A percentile compares a stretch with the other conserved stretches of the same genome.
phyloP scores from a whole-genome alignment of 257 asterid species.

The Solanum habrochaites region DNA sequence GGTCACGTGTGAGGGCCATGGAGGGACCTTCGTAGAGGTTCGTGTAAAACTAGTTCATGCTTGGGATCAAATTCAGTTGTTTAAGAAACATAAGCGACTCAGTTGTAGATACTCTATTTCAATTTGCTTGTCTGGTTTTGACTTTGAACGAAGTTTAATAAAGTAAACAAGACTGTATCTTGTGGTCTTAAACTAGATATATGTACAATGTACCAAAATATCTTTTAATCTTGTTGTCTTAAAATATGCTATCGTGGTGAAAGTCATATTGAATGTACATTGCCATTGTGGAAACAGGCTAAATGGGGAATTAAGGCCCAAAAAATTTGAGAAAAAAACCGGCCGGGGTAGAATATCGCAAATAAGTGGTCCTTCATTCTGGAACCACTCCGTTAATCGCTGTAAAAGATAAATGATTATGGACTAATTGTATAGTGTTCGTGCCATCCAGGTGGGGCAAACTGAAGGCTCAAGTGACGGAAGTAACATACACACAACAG shows the following conservation, averaged over 20 bases:
- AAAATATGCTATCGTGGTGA: not conserved
- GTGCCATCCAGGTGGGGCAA: slow-evolving; percentile 48
- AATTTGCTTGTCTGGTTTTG: not conserved
- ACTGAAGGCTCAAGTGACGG: slow-evolving; percentile 80
- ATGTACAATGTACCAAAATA: not conserved
- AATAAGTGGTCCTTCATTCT: not conserved
- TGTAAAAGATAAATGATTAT: not conserved
- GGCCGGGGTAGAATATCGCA: not conserved
- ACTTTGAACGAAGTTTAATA: not conserved
- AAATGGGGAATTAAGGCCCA: not conserved
- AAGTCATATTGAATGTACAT: not conserved
- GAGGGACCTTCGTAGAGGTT: slow-evolving; percentile 88
- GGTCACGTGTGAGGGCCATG: too few species aligned
- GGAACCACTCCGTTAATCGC: not conserved
- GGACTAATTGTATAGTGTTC: slow-evolving; percentile 5
- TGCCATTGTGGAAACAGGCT: not conserved
- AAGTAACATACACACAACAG: slow-evolving; percentile 50
- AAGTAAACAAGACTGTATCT: not conserved
- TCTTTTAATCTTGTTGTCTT: not conserved
- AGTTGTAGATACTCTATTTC: not conserved
- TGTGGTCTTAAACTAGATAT: not conserved
- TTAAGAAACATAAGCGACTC: not conserved
- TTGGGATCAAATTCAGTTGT: not conserved
- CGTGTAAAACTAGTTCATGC: slow-evolving; percentile 1
- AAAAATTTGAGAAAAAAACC: not conserved